A percentile compares a stretch with the other conserved stretches of the same genome.
Evolutionary conservation across 164 flowering plant genomes (phyloP).

Genomic region (Kingdonia uniflora): DNA sequence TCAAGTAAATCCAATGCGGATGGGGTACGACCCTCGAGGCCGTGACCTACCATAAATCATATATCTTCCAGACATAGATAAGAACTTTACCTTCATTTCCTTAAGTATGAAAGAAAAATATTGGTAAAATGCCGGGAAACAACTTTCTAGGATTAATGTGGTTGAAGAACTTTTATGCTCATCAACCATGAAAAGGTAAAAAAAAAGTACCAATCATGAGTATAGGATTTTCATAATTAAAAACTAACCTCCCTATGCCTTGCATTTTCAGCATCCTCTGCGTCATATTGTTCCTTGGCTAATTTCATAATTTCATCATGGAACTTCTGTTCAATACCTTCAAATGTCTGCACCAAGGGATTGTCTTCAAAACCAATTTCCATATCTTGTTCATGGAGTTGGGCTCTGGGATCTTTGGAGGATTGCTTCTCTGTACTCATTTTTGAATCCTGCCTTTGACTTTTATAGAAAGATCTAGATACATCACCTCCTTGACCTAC

Average conservation of each 20-base stretch:
- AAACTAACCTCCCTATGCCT: conserved; percentile 63
- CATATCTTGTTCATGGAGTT: conserved; percentile 39
- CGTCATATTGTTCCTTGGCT: conserved; percentile 51
- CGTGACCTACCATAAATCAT: too few species aligned
- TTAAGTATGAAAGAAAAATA: too few species aligned
- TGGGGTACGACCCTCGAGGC: too few species aligned
- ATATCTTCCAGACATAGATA: too few species aligned
- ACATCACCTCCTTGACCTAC: conserved; percentile 41
- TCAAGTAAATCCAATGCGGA: too few species aligned
- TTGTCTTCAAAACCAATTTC: conserved; percentile 43
- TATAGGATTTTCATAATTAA: not conserved
- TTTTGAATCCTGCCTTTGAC: conserved; percentile 34
- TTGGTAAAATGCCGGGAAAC: too few species aligned
- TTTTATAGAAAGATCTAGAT: conserved; percentile 36
- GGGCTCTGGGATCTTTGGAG: conserved; percentile 32
- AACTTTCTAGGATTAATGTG: too few species aligned
- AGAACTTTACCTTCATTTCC: too few species aligned
- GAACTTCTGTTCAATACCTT: conserved; percentile 52
- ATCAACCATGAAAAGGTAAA: not conserved
- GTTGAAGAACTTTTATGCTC: not conserved
- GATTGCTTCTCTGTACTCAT: conserved; percentile 28
- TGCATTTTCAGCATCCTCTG: conserved; percentile 63
- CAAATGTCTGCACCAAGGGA: conserved; percentile 29
- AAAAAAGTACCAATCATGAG: not conserved
- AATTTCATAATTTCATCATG: conserved; percentile 43